phyloP scores from a whole-genome alignment of 2,329 filamentous ascomycete species.

The Clonostachys solani region DNA sequence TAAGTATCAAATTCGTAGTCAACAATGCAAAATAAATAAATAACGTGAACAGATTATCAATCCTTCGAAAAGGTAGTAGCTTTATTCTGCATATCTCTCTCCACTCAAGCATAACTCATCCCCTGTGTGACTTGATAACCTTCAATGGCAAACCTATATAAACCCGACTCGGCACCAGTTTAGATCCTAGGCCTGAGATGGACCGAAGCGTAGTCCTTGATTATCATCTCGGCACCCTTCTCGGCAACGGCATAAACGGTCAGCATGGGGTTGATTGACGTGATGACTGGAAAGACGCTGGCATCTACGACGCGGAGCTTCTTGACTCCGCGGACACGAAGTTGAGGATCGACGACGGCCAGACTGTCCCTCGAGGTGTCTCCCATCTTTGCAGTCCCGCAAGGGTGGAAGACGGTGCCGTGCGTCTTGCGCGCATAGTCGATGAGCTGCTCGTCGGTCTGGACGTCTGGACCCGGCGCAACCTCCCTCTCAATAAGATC shows the following conservation, averaged over 20 bases:
- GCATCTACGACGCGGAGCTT: constrained; percentile 79
- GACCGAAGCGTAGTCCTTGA: constrained; percentile 40
- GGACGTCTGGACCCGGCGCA: constrained; percentile 68
- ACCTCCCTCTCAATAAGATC: constrained; percentile 80
- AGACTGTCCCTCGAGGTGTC: constrained; percentile 61
- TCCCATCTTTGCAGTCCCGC: constrained; percentile 88
- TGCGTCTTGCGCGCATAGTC: constrained; percentile 78
- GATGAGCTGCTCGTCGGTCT: constrained; percentile 74
- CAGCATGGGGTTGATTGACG: constrained; percentile 84
- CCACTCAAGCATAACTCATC: no score
- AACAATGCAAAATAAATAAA: no score
- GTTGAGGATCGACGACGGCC: constrained; percentile 74
- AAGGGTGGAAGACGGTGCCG: constrained; percentile 87
- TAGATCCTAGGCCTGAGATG: no score
- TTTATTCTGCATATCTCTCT: no score
- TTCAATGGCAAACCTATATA: no score
- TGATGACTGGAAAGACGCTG: constrained; percentile 83
- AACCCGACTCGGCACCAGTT: no score
- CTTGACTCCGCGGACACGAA: constrained; percentile 69
- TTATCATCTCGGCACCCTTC: constrained; percentile 76
- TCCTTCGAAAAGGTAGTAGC: no score
- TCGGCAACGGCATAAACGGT: constrained; percentile 83
- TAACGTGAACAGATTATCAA: no score
- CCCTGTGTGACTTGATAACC: no score
- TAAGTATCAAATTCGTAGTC: no score